Percentiles rank a stretch among this genome's conserved stretches.
These are phyloP conservation scores for Aspergillus sp. DNA, from an alignment of 2,329 filamentous ascomycete genomes.

Conservation along the genomic window DNA sequence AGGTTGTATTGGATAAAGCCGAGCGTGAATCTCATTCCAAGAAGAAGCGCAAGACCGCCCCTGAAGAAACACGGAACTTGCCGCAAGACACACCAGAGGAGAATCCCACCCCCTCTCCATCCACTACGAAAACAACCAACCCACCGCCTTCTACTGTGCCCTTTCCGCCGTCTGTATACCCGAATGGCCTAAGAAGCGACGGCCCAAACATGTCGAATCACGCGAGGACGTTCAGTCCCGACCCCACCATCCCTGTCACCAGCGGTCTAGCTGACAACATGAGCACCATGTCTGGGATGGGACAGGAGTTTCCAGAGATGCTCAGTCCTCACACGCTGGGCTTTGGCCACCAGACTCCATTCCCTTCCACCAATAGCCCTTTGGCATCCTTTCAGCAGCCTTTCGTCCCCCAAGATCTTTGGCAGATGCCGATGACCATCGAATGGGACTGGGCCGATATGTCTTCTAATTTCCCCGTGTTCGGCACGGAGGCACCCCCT, in stretches of 20 bases:
- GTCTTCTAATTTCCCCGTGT: constrained; percentile 36
- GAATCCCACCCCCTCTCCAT: constrained; percentile 15
- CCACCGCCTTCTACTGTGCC: constrained; percentile 16
- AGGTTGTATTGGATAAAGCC: constrained; percentile 83
- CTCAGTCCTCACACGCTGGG: constrained; percentile 33
- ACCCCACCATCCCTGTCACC: constrained; percentile 21
- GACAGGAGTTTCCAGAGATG: constrained; percentile 37
- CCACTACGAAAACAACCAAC: constrained; percentile 25
- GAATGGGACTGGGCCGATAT: constrained; percentile 77
- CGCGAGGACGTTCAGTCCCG: constrained; percentile 22
- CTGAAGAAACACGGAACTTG: constrained; percentile 38
- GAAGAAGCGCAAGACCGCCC: constrained; percentile 78
- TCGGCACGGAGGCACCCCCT: constrained; percentile 26
- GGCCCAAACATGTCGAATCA: constrained; percentile 14
- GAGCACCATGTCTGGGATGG: constrained; percentile 26
- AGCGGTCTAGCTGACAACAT: constrained; percentile 24
- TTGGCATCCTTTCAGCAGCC: constrained; percentile 69
- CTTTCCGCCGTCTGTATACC: constrained; percentile 26
- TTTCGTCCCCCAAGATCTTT: constrained; percentile 87
- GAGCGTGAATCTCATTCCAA: constrained; percentile 79
- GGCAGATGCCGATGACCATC: constrained; percentile 92
- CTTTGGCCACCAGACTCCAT: constrained; percentile 30
- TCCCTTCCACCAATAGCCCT: constrained; percentile 28
- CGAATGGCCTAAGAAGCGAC: constrained; percentile 17
- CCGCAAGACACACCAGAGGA: constrained; percentile 19